phyloP scores from a whole-genome alignment of 1,139 yeast species.

The Pneumocystis wakefieldiae region DNA sequence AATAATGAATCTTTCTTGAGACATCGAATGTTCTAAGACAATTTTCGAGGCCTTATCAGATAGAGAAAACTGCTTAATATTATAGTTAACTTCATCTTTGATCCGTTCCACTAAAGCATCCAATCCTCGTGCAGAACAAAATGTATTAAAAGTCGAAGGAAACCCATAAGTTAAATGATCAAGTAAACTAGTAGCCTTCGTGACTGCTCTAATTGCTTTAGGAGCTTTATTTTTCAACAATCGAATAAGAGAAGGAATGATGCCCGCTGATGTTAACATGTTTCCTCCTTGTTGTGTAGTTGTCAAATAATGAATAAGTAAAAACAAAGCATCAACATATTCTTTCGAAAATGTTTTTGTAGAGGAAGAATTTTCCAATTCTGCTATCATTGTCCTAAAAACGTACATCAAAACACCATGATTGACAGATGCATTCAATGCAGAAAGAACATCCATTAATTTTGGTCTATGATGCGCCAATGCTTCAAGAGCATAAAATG shows the following conservation, averaged over 20 bases:
- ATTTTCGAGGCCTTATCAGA: constrained; percentile 22
- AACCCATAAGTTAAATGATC: constrained; percentile 39
- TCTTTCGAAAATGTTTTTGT: constrained; percentile 7
- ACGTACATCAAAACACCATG: constrained; percentile 73
- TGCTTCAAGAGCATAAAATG: constrained; percentile 55
- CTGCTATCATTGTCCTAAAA: constrained; percentile 44
- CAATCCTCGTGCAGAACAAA: constrained; percentile 56
- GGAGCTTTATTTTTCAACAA: constrained; percentile 39
- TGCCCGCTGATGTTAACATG: constrained; percentile 41
- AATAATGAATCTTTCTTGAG: constrained; percentile 47
- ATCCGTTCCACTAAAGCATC: constrained; percentile 44
- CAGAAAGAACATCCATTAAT: constrained; percentile 62
- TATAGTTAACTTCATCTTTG: constrained; percentile 40
- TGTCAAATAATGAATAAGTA: constrained; percentile 18
- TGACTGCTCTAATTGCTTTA: constrained; percentile 13
- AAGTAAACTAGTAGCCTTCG: constrained; percentile 48
- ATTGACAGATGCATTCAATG: constrained; percentile 79
- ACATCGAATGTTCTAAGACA: constrained; percentile 38
- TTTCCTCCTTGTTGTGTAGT: constrained; percentile 10
- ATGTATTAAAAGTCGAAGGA: constrained; percentile 38
- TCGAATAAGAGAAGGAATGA: constrained; percentile 49
- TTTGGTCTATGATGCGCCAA: constrained; percentile 55
- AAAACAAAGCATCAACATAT: constrained; percentile 12
- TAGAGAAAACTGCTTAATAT: constrained; percentile 34
- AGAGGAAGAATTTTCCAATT: constrained; percentile 28